A percentile compares a stretch with the other conserved stretches of the same genome.
Evolutionary conservation across 225 moss, liverwort and hornwort species (phyloP).

Genomic region (Pseudoscleropodium purum): DNA sequence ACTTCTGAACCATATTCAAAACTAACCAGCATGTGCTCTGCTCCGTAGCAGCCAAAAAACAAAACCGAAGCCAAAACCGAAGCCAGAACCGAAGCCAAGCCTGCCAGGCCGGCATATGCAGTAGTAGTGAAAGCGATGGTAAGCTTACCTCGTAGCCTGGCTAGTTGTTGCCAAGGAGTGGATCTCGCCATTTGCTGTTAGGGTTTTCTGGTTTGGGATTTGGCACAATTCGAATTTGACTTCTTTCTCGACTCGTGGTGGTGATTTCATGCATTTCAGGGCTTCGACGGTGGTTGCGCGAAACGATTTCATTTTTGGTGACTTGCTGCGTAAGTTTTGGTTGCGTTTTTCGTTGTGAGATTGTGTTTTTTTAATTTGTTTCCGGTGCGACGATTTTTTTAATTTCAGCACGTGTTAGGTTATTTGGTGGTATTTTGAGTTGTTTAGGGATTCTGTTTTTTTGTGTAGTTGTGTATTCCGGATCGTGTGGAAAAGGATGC

Average conservation of each 20-base stretch:
- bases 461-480: not conserved
- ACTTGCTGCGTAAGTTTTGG: not conserved
- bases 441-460: not conserved
- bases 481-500: not conserved
- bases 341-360: not conserved
- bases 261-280: not conserved
- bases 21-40: not conserved
- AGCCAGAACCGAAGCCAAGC: not conserved
- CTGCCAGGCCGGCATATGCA: not conserved
- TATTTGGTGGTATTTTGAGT: not conserved
- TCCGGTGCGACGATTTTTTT: not conserved
- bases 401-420: not conserved
- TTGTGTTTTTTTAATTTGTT: not conserved
- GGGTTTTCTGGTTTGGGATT: not conserved
- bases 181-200: not conserved
- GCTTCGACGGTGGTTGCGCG: not conserved
- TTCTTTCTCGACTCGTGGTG: not conserved
- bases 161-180: not conserved
- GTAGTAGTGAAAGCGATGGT: not conserved
- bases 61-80: not conserved
- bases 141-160: no score
- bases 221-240: not conserved
- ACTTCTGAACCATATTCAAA: not conserved
- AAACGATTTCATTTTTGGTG: not conserved
- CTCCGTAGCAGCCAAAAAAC: no score